Conservation (phyloP, 2,329 filamentous ascomycete genomes). For the Trichophyton verrucosum region DNA sequence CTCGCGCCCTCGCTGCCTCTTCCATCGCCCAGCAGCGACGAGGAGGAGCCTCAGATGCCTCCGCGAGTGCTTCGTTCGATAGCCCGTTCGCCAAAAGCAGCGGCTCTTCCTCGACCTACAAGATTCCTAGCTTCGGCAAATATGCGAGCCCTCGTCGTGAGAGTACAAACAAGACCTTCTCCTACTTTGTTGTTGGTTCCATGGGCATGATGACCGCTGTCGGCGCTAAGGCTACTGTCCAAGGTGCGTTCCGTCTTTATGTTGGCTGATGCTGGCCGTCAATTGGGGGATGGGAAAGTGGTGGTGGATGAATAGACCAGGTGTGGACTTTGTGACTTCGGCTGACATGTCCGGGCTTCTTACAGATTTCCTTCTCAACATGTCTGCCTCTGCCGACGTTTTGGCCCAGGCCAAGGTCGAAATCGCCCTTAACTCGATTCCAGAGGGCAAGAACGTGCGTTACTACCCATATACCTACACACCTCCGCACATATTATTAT, state of each 20-base stretch:
- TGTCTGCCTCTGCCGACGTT: slow-evolving; percentile 97
- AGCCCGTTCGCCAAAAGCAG: slow-evolving; percentile 45
- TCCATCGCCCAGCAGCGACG: slow-evolving; percentile 32
- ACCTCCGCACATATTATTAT: slow-evolving; percentile 8
- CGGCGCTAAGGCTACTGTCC: slow-evolving; percentile 93
- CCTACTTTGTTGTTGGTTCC: slow-evolving; percentile 97
- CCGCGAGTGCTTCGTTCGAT: slow-evolving; percentile 32
- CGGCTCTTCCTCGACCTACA: slow-evolving; percentile 42
- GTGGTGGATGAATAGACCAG: background rate
- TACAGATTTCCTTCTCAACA: slow-evolving; percentile 97
- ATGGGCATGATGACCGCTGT: slow-evolving; percentile 86
- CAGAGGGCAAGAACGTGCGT: slow-evolving; percentile 97
- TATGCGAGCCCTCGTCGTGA: slow-evolving; percentile 62
- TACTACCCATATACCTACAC: background rate
- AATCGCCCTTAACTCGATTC: slow-evolving; percentile 81
- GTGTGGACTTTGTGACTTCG: slow-evolving; percentile 8
- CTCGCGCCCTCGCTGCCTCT: slow-evolving; percentile 26
- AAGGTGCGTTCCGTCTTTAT: slow-evolving; percentile 56
- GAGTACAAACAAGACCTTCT: slow-evolving; percentile 71
- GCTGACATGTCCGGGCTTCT: slow-evolving; percentile 15
- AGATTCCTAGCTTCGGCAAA: slow-evolving; percentile 79
- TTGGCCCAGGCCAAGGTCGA: slow-evolving; percentile 99
- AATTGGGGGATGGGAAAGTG: background rate
- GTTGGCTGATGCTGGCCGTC: slow-evolving; percentile 1
- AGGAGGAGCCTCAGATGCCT: slow-evolving; percentile 24